Base-by-base conservation (phyloP, 208 protist species). In the Crithidia fasciculata region DNA sequence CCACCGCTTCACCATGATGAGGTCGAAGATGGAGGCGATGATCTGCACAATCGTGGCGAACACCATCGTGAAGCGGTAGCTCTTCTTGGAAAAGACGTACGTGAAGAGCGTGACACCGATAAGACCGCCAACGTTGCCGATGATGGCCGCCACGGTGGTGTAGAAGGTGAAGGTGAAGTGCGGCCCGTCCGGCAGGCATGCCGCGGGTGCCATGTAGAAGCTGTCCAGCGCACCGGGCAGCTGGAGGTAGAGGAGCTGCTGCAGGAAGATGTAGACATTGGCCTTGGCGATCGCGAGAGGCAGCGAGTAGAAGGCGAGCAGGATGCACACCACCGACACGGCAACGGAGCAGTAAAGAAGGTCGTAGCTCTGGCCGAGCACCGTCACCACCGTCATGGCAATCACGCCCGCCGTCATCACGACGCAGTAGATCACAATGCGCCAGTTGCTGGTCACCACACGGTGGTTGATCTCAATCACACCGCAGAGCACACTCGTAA, bases 1-100 rank as follows among this genome's bases (percentile, higher is more conserved):
- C 89, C 89, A 94, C 37, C 88, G 87, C 76, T 89, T 75, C 45
- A 93, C 83, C 37, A 95, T 90, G 71, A 91, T 85, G 52, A 95
- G 65, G 64, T 95, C 90, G 66, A 93, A 87, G 58, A 92, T 62
- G 16, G 76, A 84, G 41, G 78, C 85, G 4, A 88, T 16, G 36
- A 89, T 78, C 49, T 82, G 69, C 16, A 91, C 58, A 13, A 81
- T 36, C 0, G 78, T 90, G 10, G 87, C 84, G 6, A 89, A 53
- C 18, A 84, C 66, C 64, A 95, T 87, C n/a, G 82, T 83, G 7
- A 90, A 44, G 4, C 84, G 87, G 61, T 91, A 93, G 74, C 69
- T 85, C 56, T 72, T 72, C 53, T 83, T 81, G 4, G 78, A 72
- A 64, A 92, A 90, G 43, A 86, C 72, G 69, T 87, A 83, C 39